phyloP scores from a whole-genome alignment of 2,329 filamentous ascomycete species.

The Fusarium phyllophilum region DNA sequence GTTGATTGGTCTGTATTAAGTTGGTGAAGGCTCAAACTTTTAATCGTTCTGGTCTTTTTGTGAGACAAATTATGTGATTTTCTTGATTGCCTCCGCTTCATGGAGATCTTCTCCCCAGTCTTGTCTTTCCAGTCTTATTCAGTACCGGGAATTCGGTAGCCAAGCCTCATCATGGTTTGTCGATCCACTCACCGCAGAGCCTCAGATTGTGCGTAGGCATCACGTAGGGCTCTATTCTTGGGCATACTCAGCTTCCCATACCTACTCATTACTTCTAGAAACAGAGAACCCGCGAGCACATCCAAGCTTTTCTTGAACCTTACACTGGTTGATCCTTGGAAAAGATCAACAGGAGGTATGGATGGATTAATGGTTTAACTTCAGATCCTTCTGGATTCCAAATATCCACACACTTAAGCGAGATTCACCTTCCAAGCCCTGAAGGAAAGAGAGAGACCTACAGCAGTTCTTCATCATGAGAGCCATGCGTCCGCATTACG shows the following conservation, averaged over 20 bases:
- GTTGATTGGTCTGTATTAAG: background rate
- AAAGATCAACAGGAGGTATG: background rate
- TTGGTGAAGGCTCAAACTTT: background rate
- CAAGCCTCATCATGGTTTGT: conserved; percentile 1
- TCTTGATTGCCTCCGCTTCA: background rate
- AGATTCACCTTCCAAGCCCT: background rate
- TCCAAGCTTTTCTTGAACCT: background rate
- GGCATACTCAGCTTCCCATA: background rate
- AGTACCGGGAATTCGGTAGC: background rate
- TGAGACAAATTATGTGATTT: background rate
- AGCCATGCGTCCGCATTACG: background rate
- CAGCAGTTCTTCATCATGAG: background rate
- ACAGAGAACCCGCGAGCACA: background rate
- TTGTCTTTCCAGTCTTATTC: background rate
- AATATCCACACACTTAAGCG: background rate
- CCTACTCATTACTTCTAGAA: background rate
- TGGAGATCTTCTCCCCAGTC: conserved; percentile 6
- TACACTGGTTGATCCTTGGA: background rate
- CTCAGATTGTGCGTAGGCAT: conserved; percentile 6
- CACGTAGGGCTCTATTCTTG: conserved; percentile 11
- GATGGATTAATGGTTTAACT: background rate
- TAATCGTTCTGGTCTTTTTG: background rate
- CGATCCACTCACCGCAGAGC: conserved; percentile 14
- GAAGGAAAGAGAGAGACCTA: background rate
- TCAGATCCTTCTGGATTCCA: background rate